These are phyloP conservation scores for Trichophyton verrucosum DNA, from an alignment of 2,329 filamentous ascomycete species.

Conservation along the genomic window DNA sequence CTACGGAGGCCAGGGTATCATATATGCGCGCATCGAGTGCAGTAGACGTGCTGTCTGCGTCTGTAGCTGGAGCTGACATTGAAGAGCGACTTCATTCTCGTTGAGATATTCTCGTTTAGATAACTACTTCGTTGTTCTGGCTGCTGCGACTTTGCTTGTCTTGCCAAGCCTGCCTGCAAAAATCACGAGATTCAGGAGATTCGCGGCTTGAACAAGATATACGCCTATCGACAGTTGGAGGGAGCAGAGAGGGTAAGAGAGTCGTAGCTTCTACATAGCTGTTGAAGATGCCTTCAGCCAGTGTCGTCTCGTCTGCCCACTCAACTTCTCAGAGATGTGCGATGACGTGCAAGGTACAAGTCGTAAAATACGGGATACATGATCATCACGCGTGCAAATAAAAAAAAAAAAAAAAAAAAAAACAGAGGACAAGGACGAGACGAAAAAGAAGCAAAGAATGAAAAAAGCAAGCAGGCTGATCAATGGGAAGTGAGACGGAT, in stretches of 20 bases:
- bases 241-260: no score
- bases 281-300: no score
- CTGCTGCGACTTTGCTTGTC: neutral
- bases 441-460: no score
- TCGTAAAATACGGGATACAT: neutral
- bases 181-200: no score
- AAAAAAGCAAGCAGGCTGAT: no score
- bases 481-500: neutral
- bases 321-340: neutral
- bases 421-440: no score
- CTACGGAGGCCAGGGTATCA: neutral
- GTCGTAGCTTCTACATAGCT: no score
- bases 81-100: neutral
- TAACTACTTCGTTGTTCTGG: neutral
- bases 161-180: neutral
- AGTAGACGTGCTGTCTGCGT: neutral
- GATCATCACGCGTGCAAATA: neutral
- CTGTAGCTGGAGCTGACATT: neutral
- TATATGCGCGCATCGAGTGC: neutral
- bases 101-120: neutral
- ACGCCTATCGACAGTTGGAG: no score
- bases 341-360: neutral
- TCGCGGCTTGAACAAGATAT: no score
- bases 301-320: no score
- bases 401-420: neutral